Conservation (phyloP, 768 basidiomycete species). For the Serendipita sp. region DNA sequence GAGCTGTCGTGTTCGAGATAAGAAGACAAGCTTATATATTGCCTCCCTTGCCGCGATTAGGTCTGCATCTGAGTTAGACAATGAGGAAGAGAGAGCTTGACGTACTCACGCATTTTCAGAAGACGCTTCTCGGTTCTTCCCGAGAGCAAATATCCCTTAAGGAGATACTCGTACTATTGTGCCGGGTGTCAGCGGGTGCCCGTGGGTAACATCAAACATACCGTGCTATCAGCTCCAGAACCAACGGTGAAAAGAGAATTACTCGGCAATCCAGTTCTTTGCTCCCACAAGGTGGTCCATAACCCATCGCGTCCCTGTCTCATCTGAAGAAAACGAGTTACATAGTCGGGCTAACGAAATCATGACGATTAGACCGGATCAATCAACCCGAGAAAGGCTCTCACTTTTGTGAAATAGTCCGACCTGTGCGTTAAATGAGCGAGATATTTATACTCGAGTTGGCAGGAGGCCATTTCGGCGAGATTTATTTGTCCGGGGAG, state of each 20-base stretch:
- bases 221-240: conserved; percentile 48
- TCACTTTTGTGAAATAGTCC: conserved; percentile 40
- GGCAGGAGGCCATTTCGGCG: conserved; percentile 69
- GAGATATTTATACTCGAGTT: conserved; percentile 75
- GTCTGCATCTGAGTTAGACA: conserved; percentile 7
- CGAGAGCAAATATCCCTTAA: conserved; percentile 57
- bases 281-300: conserved; percentile 45
- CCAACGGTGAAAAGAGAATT: conserved; percentile 36
- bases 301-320: conserved; percentile 43
- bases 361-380: not conserved
- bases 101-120: conserved; percentile 47
- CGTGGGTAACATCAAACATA: not conserved
- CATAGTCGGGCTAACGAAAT: conserved; percentile 27
- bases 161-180: conserved; percentile 46
- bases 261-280: conserved; percentile 22
- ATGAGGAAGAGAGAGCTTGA: not conserved
- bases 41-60: conserved; percentile 13
- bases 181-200: not conserved
- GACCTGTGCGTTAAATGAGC: conserved; percentile 61
- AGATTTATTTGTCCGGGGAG: conserved; percentile 10
- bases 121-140: conserved; percentile 42
- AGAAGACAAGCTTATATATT: conserved; percentile 37
- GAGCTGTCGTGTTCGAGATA: conserved; percentile 46
- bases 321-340: conserved; percentile 32
- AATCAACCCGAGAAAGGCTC: not conserved